A percentile compares a stretch with the other conserved stretches of the same genome.
phyloP scores from a whole-genome alignment of 192 early-diverging fungal genomes.

The Linnemannia exigua region DNA sequence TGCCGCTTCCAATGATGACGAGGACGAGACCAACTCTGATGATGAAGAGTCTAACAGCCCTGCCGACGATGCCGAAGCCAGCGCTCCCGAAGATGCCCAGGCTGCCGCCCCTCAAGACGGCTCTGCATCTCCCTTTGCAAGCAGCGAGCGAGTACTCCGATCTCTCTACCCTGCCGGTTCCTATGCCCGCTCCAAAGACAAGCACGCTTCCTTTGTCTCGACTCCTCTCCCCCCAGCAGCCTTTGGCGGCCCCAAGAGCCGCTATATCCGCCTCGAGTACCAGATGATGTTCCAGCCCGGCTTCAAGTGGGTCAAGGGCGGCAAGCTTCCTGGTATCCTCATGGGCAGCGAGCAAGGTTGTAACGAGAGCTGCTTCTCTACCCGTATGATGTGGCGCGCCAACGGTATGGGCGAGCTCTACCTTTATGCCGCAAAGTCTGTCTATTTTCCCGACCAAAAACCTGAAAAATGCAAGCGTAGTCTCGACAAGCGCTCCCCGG shows the following conservation, averaged over 20 bases:
- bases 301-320: constrained; percentile 71
- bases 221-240: constrained; percentile 27
- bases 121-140: neutral
- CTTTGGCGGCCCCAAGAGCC: constrained; percentile 22
- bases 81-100: too few species aligned
- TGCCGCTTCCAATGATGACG: neutral
- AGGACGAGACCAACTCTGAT: too few species aligned
- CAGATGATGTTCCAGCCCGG: constrained; percentile 60
- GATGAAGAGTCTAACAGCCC: too few species aligned
- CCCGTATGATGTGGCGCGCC: constrained; percentile 63
- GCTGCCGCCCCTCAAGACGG: too few species aligned
- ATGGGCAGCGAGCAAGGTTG: constrained; percentile 60
- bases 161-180: constrained; percentile 42
- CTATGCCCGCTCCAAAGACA: constrained; percentile 23
- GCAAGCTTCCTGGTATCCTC: constrained; percentile 71
- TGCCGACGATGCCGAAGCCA: too few species aligned
- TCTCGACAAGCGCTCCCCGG: constrained; percentile 27
- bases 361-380: constrained; percentile 68
- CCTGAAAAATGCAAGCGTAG: constrained; percentile 28
- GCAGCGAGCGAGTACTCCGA: constrained; percentile 20
- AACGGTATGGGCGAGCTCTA: constrained; percentile 68
- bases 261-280: constrained; percentile 59
- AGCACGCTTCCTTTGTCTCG: constrained; percentile 23
- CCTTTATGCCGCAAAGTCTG: constrained; percentile 60
- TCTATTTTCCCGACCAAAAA: constrained; percentile 27